Conservation (phyloP, 2,329 filamentous ascomycete species). For the Pseudocercospora fuligena region DNA sequence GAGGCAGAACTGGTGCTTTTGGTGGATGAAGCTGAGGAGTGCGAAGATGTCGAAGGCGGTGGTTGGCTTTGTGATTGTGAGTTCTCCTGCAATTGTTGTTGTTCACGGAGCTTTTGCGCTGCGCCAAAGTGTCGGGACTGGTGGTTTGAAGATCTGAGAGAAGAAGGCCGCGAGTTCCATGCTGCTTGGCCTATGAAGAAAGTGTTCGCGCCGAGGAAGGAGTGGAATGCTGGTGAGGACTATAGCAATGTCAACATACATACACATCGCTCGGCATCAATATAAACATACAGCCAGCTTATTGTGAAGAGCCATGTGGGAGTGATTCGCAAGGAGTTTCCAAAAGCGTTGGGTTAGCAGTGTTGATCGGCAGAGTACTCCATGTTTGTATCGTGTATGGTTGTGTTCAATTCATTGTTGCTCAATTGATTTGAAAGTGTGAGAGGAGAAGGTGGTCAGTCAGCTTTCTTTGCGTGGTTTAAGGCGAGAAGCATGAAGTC, state of each 20-base stretch:
- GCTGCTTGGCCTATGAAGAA: constrained; percentile 40
- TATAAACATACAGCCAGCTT: constrained; percentile 36
- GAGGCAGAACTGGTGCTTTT: constrained; percentile 13
- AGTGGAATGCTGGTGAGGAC: constrained; percentile 37
- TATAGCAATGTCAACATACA: constrained; percentile 25
- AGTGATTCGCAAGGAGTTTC: constrained; percentile 7
- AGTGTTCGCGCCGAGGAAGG: constrained; percentile 41
- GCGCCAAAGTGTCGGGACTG: constrained; percentile 31
- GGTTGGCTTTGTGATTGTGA: constrained; percentile 13
- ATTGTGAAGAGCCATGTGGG: constrained; percentile 33
- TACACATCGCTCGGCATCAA: background rate
- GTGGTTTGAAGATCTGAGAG: constrained; percentile 26
- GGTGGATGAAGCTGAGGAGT: constrained; percentile 16
- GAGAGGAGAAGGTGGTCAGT: background rate
- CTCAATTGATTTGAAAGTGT: background rate
- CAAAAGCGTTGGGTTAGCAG: constrained; percentile 17
- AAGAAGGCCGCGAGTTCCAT: constrained; percentile 38
- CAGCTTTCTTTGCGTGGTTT: no score
- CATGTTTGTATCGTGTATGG: background rate
- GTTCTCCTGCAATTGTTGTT: constrained; percentile 22
- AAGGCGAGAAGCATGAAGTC: background rate
- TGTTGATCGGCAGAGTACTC: background rate
- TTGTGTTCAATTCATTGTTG: constrained; percentile 1
- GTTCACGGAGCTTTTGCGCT: constrained; percentile 26
- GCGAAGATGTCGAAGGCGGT: constrained; percentile 3